phyloP scores from a whole-genome alignment of 1,284 basidiomycete species.

The Malassezia vespertilionis region DNA sequence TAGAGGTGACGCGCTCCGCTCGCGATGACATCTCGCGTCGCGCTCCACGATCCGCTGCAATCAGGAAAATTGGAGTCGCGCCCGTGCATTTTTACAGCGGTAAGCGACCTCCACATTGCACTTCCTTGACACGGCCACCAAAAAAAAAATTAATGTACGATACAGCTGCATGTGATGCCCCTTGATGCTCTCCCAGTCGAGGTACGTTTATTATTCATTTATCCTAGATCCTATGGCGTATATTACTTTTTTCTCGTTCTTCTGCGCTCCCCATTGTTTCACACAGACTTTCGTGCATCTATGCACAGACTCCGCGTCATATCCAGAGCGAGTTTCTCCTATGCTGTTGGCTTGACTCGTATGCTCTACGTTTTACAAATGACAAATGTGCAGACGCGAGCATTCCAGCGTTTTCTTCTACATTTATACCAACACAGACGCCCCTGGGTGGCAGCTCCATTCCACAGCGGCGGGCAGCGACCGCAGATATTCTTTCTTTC shows the following conservation, averaged over 20 bases:
- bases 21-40: too few species aligned
- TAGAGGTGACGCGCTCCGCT: too few species aligned
- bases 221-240: constrained; percentile 7
- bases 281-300: not conserved
- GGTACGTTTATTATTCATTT: not conserved
- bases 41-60: too few species aligned
- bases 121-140: too few species aligned
- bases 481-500: constrained; percentile 14
- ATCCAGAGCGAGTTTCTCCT: constrained; percentile 8
- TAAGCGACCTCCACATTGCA: too few species aligned
- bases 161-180: too few species aligned
- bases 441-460: constrained; percentile 2
- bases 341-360: constrained; percentile 16
- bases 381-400: not conserved
- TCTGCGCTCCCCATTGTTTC: not conserved
- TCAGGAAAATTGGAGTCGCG: too few species aligned
- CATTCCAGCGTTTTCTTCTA: not conserved
- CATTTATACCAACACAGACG: constrained; percentile 7
- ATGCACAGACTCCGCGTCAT: not conserved
- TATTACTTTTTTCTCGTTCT: constrained; percentile 2
- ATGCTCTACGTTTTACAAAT: constrained; percentile 6
- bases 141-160: too few species aligned
- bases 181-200: constrained; percentile 5
- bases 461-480: constrained; percentile 5
- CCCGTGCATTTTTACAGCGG: too few species aligned